Evolutionary conservation across 2,329 filamentous ascomycete species (phyloP).

Genomic region (Aureobasidium sp.): DNA sequence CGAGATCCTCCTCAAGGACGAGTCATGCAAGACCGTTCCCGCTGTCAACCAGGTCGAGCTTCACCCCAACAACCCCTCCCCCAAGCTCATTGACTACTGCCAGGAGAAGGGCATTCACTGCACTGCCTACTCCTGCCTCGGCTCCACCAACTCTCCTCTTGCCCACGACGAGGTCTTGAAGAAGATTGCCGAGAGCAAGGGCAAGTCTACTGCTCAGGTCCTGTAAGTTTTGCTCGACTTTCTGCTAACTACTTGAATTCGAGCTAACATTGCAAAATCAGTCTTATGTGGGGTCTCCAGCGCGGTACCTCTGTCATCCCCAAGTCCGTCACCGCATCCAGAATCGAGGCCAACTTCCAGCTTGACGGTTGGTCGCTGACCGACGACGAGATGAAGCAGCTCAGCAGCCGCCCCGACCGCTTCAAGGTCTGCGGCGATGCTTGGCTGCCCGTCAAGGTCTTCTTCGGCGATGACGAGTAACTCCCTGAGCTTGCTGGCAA

Average conservation of each 20-base stretch:
- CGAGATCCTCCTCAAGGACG: slow-evolving; percentile 62
- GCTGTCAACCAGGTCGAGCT: slow-evolving; percentile 80
- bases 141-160: slow-evolving; percentile 55
- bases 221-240: slow-evolving; percentile 32
- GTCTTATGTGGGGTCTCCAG: slow-evolving; percentile 69
- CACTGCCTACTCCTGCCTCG: slow-evolving; percentile 69
- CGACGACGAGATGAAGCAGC: slow-evolving; percentile 61
- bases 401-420: slow-evolving; percentile 62
- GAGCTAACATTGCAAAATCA: neutral
- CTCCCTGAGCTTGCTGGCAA: slow-evolving; percentile 12
- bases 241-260: neutral
- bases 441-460: slow-evolving; percentile 71
- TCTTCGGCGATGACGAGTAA: slow-evolving; percentile 77
- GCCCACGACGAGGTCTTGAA: slow-evolving; percentile 59
- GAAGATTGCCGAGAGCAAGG: slow-evolving; percentile 49
- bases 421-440: slow-evolving; percentile 76
- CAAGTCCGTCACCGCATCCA: slow-evolving; percentile 67
- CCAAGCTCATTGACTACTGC: slow-evolving; percentile 46
- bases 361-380: slow-evolving; percentile 66
- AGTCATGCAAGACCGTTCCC: slow-evolving; percentile 49
- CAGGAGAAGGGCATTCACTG: slow-evolving; percentile 65
- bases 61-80: slow-evolving; percentile 74
- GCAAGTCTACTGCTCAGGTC: slow-evolving; percentile 67
- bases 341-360: slow-evolving; percentile 67
- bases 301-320: slow-evolving; percentile 79